A percentile compares a stretch with the other conserved stretches of the same genome.
These are phyloP conservation scores for Xerocomus tenax DNA, from an alignment of 1,284 basidiomycete genomes.

Conservation along the genomic window DNA sequence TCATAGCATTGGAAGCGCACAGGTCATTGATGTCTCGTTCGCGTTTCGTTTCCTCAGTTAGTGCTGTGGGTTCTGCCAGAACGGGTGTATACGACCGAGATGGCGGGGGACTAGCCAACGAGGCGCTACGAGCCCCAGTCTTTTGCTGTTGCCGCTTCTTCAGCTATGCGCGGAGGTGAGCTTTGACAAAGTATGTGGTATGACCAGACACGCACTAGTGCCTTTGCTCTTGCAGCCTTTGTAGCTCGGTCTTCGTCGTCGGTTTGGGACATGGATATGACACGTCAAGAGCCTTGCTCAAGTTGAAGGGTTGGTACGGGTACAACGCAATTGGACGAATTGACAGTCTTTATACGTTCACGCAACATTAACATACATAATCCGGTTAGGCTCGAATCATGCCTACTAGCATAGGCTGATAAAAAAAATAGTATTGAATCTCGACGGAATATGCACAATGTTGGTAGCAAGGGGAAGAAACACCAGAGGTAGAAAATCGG, in stretches of 20 bases:
- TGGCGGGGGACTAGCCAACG: slow-evolving; percentile 38
- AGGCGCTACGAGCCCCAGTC: slow-evolving; percentile 34
- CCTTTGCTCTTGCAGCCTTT: slow-evolving; percentile 71
- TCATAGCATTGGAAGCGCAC: slow-evolving; percentile 33
- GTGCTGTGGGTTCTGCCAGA: slow-evolving; percentile 28
- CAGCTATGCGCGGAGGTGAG: slow-evolving; percentile 39
- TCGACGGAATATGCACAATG: slow-evolving; percentile 27
- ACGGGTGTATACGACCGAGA: slow-evolving; percentile 48
- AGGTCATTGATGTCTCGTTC: slow-evolving; percentile 43
- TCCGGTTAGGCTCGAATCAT: not conserved
- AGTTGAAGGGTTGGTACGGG: not conserved
- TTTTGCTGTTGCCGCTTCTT: slow-evolving; percentile 68
- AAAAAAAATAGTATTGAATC: slow-evolving; percentile 20
- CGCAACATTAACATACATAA: slow-evolving; percentile 1
- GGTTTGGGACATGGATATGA: slow-evolving; percentile 33
- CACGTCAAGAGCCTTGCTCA: not conserved
- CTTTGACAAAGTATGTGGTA: slow-evolving; percentile 5
- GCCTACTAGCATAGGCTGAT: not conserved
- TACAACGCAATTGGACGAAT: not conserved
- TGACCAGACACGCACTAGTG: slow-evolving; percentile 44
- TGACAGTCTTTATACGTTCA: slow-evolving; percentile 4
- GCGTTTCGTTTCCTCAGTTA: slow-evolving; percentile 32
- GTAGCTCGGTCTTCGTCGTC: slow-evolving; percentile 73
- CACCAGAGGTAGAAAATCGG: slow-evolving; percentile 24
- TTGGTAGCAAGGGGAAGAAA: slow-evolving; percentile 22